phyloP scores from a whole-genome alignment of 2,329 filamentous ascomycete genomes.

The Xylariaceae sp. region DNA sequence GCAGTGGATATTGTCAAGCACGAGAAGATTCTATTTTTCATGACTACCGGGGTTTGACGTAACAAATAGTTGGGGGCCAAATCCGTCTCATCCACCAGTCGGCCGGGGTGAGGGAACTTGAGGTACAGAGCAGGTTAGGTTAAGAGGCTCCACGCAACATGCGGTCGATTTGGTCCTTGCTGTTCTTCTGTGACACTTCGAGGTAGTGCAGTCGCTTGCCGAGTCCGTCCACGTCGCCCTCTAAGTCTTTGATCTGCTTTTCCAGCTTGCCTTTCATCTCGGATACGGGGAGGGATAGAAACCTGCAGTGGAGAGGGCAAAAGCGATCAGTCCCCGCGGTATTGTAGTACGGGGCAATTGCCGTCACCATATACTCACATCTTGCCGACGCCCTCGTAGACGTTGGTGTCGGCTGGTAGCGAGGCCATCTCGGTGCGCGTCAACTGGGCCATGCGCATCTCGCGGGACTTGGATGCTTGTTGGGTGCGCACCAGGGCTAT shows the following conservation, averaged over 20 bases:
- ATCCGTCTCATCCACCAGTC: too few species aligned
- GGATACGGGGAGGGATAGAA: slow-evolving; percentile 71
- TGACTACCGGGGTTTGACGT: too few species aligned
- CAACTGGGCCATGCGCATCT: slow-evolving; percentile 82
- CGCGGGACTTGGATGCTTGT: slow-evolving; percentile 79
- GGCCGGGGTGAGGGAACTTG: too few species aligned
- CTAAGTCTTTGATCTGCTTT: slow-evolving; percentile 68
- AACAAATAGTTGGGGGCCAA: too few species aligned
- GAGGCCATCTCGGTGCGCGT: slow-evolving; percentile 79
- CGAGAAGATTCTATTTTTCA: too few species aligned
- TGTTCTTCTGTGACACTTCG: slow-evolving; percentile 94
- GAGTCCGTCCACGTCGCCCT: slow-evolving; percentile 73
- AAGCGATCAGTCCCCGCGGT: slow-evolving; percentile 3
- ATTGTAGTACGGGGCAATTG: not conserved
- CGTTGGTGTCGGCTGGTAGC: slow-evolving; percentile 68
- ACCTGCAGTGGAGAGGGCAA: slow-evolving; percentile 66
- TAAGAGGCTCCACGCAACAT: slow-evolving; percentile 58
- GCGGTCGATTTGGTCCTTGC: slow-evolving; percentile 83
- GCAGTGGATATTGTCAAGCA: too few species aligned
- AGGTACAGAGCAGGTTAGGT: too few species aligned
- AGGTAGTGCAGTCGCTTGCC: slow-evolving; percentile 89
- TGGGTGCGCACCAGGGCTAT: slow-evolving; percentile 82
- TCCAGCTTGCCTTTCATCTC: slow-evolving; percentile 73
- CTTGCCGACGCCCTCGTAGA: slow-evolving; percentile 95
- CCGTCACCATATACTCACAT: slow-evolving; percentile 59